These are phyloP conservation scores for Skeletonema marinoi DNA, from an alignment of 108 stramenopile genomes.

Conservation along the genomic window DNA sequence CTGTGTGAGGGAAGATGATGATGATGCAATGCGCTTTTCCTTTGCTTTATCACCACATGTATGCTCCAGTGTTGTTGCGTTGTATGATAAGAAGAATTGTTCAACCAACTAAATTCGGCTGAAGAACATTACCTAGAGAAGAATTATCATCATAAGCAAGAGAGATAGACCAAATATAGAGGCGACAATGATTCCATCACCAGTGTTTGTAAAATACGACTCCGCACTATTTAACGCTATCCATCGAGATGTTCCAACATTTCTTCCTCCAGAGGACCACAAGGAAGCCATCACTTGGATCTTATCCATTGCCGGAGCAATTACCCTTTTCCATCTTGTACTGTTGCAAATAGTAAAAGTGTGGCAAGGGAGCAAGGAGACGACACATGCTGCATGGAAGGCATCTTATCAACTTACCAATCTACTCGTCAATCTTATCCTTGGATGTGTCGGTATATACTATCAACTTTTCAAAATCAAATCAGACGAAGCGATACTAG, in stretches of 20 bases:
- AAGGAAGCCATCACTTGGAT: conserved; percentile 23
- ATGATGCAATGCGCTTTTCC: no score
- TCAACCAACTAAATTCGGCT: no score
- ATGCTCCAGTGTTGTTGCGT: no score
- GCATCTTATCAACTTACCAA: conserved; percentile 68
- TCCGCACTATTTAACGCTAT: conserved; percentile 8
- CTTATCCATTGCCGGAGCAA: conserved; percentile 15
- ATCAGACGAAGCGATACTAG: conserved; percentile 12
- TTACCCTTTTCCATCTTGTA: conserved; percentile 21
- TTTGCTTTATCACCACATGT: no score
- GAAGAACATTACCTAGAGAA: no score
- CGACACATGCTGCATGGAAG: conserved; percentile 29
- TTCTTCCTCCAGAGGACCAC: conserved; percentile 24
- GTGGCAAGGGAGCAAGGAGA: background rate
- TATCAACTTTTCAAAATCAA: conserved; percentile 36
- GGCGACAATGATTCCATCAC: background rate
- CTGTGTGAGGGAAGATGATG: no score
- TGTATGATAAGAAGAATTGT: no score
- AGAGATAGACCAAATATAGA: no score
- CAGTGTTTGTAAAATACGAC: conserved; percentile 25
- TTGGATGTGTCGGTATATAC: conserved; percentile 61
- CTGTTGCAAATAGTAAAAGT: conserved; percentile 14
- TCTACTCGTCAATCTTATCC: conserved; percentile 50
- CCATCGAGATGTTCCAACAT: conserved; percentile 20
- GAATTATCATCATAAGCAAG: no score